Base-by-base conservation (phyloP, 2,329 filamentous ascomycete species). In the Clonostachys rosea region DNA sequence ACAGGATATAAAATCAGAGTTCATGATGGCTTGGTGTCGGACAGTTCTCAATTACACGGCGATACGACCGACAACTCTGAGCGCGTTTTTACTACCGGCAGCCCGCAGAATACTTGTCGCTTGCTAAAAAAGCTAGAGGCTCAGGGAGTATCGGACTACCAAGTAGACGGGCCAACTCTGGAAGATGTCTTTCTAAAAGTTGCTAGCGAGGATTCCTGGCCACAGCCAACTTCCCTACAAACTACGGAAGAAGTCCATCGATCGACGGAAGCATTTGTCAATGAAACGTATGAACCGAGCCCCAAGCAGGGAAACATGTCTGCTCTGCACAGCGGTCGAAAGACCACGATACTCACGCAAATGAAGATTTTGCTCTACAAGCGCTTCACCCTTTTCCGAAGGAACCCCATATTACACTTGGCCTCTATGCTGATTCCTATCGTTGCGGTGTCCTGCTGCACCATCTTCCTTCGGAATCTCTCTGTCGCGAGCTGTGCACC, bases 1-100 rank as follows among this genome's bases (percentile, higher is more conserved):
- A 79, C 79, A 5, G 83, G 83, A 2, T 87, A 87, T 58, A 74
- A 78, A 36, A 78, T 87, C 20, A 68, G 76, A 48, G 69, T 58
- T 0, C 55, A 51, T 6, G 35, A 33, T 5, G 40, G 35, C 10
- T 37, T 46, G 37, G 39, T 10, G 3, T 10, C 24, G 24, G 2
- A 30, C 9, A 30, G 24, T 10, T 30, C 24, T 30, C 8, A 30
- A 9, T 10, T 5, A 30, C 24, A 30, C 24, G 14, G 7, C 14
- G 14, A 11, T n/a, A n/a, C 36, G 39, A 35, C n/a, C 47, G 55
- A 59, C n/a, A 58, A 73, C 42, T 11, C 34, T n/a, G 14, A 13
- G 12, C 14, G 4, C 35, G 42, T n/a, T 13, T 13, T n/a, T 10
- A 33, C 14, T 6, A 18, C 14, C 14, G 18, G 12, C n/a, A 30